These are phyloP conservation scores for Auricularia auricula-judae DNA, from an alignment of 768 basidiomycete species.

Conservation along the genomic window DNA sequence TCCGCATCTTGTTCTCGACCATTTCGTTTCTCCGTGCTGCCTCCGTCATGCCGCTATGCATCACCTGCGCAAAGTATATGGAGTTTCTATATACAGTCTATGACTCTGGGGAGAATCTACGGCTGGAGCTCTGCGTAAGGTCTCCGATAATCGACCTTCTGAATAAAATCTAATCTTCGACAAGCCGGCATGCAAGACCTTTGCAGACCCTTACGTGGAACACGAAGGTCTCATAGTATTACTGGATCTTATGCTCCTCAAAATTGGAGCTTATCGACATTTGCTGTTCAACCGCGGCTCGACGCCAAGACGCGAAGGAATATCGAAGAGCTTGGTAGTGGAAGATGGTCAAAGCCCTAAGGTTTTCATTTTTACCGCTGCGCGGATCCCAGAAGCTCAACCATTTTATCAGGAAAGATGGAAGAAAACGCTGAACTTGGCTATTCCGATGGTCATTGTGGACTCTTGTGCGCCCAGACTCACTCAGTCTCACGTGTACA, in stretches of 20 bases:
- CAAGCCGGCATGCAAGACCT: constrained; percentile 32
- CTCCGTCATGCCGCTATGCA: constrained; percentile 64
- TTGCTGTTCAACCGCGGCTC: constrained; percentile 70
- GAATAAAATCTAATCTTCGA: constrained; percentile 14
- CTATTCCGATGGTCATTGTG: not conserved
- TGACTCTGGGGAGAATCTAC: constrained; percentile 62
- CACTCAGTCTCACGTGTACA: not conserved
- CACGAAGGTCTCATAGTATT: constrained; percentile 63
- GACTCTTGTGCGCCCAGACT: not conserved
- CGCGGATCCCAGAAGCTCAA: too few species aligned
- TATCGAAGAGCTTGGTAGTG: not conserved
- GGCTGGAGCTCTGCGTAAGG: constrained; percentile 71
- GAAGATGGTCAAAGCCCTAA: not conserved
- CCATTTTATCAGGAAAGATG: not conserved
- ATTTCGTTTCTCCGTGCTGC: not conserved
- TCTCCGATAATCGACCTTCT: constrained; percentile 19
- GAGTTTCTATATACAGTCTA: constrained; percentile 74
- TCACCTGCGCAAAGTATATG: constrained; percentile 53
- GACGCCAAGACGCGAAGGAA: constrained; percentile 39
- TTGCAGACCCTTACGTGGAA: constrained; percentile 83
- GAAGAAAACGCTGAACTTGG: not conserved
- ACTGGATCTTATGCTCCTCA: constrained; percentile 73
- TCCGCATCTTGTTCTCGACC: not conserved
- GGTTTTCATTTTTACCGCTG: not conserved
- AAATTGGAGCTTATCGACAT: constrained; percentile 72